A percentile compares a stretch with the other conserved stretches of the same genome.
Evolutionary conservation across 179 eudicot genomes (phyloP).

Genomic region (Patellifolia procumbens): DNA sequence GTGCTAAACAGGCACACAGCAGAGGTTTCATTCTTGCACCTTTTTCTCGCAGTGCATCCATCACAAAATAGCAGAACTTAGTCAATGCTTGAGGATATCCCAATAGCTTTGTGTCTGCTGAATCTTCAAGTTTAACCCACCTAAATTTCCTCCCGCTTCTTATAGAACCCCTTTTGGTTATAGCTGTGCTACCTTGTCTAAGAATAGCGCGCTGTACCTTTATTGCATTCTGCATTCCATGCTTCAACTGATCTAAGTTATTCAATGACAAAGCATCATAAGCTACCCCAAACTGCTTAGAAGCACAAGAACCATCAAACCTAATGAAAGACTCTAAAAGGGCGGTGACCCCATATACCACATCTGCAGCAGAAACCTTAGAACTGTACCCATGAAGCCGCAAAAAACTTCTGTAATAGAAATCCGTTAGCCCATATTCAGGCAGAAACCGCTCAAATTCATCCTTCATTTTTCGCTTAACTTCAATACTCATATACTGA

Average conservation of each 20-base stretch:
- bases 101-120: constrained; percentile 75
- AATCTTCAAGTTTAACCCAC: constrained; percentile 96
- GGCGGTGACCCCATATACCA: constrained; percentile 94
- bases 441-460: constrained; percentile 86
- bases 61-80: constrained; percentile 81
- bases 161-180: constrained; percentile 82
- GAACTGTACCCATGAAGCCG: constrained; percentile 89
- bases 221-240: constrained; percentile 90
- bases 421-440: constrained; percentile 84
- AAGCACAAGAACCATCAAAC: constrained; percentile 78
- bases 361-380: constrained; percentile 95
- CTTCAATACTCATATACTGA: constrained; percentile 82
- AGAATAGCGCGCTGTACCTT: constrained; percentile 91
- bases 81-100: constrained; percentile 95
- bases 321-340: constrained; percentile 75
- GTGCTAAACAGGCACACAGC: constrained; percentile 76
- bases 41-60: constrained; percentile 93
- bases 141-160: constrained; percentile 90
- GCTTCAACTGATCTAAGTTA: constrained; percentile 74
- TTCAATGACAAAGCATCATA: constrained; percentile 86
- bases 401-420: constrained; percentile 88
- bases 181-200: constrained; percentile 95
- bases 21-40: constrained; percentile 91
- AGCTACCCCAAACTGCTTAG: constrained; percentile 82
- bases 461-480: constrained; percentile 87